Percentiles rank a stretch among this genome's conserved stretches.
Evolutionary conservation across 2,329 filamentous ascomycete genomes (phyloP).

Genomic region (Apiospora saccharicola): DNA sequence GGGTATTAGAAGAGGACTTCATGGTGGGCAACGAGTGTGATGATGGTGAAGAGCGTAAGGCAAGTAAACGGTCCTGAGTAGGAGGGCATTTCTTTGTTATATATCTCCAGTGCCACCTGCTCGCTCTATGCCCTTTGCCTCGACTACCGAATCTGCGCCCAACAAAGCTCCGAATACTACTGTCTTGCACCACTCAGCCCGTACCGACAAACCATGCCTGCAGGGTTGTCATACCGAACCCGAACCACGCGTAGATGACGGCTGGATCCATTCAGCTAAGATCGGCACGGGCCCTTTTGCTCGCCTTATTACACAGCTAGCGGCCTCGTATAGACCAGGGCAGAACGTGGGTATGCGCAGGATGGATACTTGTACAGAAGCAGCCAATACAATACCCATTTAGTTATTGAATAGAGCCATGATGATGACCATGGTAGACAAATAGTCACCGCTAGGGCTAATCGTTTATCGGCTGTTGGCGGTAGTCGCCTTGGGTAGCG

Average conservation of each 20-base stretch:
- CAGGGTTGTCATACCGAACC: slow-evolving; percentile 7
- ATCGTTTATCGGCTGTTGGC: neutral
- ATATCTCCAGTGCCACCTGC: neutral
- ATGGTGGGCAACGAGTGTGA: slow-evolving; percentile 20
- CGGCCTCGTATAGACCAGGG: slow-evolving; percentile 6
- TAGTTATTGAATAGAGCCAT: neutral
- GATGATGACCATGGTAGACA: too few species aligned
- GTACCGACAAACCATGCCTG: neutral
- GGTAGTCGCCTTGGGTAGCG: neutral
- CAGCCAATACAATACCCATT: neutral
- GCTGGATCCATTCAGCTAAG: slow-evolving; percentile 12
- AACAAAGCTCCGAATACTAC: neutral
- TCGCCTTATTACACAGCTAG: neutral
- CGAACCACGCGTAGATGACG: neutral
- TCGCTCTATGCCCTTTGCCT: neutral
- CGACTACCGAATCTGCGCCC: neutral
- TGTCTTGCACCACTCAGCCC: neutral
- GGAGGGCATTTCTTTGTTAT: neutral
- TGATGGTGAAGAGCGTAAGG: slow-evolving; percentile 19
- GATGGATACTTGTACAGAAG: neutral
- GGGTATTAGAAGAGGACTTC: slow-evolving; percentile 15
- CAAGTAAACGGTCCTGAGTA: neutral
- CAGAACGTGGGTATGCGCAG: neutral
- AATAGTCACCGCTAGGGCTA: neutral
- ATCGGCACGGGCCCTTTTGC: neutral